These are phyloP conservation scores for Backusella luteola DNA, from an alignment of 192 early-diverging fungal genomes.

Conservation along the genomic window DNA sequence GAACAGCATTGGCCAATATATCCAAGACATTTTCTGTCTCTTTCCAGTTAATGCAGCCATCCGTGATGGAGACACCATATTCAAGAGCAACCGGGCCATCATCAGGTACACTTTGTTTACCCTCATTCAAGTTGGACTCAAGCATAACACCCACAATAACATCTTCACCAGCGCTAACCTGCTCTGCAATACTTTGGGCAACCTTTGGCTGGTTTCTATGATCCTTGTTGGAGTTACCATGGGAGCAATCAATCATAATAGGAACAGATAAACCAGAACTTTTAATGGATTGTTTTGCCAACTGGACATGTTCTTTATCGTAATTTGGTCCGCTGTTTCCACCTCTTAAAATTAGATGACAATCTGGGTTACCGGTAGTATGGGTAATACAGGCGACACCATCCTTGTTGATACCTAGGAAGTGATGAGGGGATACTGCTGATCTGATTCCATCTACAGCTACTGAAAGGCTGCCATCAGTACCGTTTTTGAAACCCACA, in stretches of 20 bases:
- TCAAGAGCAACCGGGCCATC: slow-evolving; percentile 62
- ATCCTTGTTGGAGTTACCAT: slow-evolving; percentile 91
- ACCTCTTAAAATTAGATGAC: slow-evolving; percentile 91
- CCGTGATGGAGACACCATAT: slow-evolving; percentile 92
- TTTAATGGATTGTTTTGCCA: slow-evolving; percentile 52
- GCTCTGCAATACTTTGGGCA: slow-evolving; percentile 59
- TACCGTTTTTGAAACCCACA: slow-evolving; percentile 98
- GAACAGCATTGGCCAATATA: slow-evolving; percentile 75
- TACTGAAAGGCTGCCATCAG: slow-evolving; percentile 83
- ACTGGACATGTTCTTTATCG: slow-evolving; percentile 34
- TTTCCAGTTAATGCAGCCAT: slow-evolving; percentile 90
- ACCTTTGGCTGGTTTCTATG: slow-evolving; percentile 86
- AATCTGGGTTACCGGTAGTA: slow-evolving; percentile 81
- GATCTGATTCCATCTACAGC: slow-evolving; percentile 75
- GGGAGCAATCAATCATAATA: slow-evolving; percentile 96
- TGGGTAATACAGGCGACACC: slow-evolving; percentile 87
- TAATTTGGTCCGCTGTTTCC: slow-evolving; percentile 91
- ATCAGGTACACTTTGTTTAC: slow-evolving; percentile 79
- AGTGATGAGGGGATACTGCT: slow-evolving; percentile 81
- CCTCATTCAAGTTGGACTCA: slow-evolving; percentile 85
- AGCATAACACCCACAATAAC: slow-evolving; percentile 91
- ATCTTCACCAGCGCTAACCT: slow-evolving; percentile 69
- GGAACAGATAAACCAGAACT: slow-evolving; percentile 57
- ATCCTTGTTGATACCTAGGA: slow-evolving; percentile 91
- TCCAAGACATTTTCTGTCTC: slow-evolving; percentile 76